These are phyloP conservation scores for Pichia inconspicua DNA, from an alignment of 1,139 yeast genomes.

Conservation along the genomic window DNA sequence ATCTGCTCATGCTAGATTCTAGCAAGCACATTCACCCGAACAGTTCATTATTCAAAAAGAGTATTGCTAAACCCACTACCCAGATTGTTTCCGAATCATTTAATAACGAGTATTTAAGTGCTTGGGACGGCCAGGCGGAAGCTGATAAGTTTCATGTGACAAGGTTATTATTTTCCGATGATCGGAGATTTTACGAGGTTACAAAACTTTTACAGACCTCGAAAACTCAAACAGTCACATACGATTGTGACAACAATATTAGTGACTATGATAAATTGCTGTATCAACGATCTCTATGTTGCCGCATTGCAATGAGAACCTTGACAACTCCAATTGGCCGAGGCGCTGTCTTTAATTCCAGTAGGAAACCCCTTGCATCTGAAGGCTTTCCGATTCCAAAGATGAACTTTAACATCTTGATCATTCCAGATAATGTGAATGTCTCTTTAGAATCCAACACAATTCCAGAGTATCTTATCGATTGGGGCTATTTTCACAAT, in stretches of 20 bases:
- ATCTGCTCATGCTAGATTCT: slow-evolving; percentile 32
- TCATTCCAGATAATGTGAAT: slow-evolving; percentile 60
- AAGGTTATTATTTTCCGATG: slow-evolving; percentile 64
- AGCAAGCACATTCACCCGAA: neutral
- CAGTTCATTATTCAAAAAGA: neutral
- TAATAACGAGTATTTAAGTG: slow-evolving; percentile 39
- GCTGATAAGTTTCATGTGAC: slow-evolving; percentile 62
- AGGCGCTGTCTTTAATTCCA: slow-evolving; percentile 63
- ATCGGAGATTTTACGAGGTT: slow-evolving; percentile 73
- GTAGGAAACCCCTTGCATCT: slow-evolving; percentile 71
- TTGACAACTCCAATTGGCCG: slow-evolving; percentile 72
- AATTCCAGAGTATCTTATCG: slow-evolving; percentile 42
- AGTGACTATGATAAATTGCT: slow-evolving; percentile 53
- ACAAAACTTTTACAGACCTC: slow-evolving; percentile 66
- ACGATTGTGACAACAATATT: slow-evolving; percentile 27
- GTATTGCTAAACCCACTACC: slow-evolving; percentile 33
- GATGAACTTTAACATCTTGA: slow-evolving; percentile 59
- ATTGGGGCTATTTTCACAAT: slow-evolving; percentile 90
- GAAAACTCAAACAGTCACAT: slow-evolving; percentile 38
- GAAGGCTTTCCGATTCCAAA: slow-evolving; percentile 78
- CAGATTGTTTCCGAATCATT: slow-evolving; percentile 31
- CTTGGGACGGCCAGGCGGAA: slow-evolving; percentile 65
- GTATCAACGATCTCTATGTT: slow-evolving; percentile 57
- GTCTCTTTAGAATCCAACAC: slow-evolving; percentile 52
- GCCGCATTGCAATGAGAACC: slow-evolving; percentile 61